A percentile compares a stretch with the other conserved stretches of the same genome.
phyloP scores from a whole-genome alignment of 2,329 filamentous ascomycete species.

The Chaetomium olivaceum region DNA sequence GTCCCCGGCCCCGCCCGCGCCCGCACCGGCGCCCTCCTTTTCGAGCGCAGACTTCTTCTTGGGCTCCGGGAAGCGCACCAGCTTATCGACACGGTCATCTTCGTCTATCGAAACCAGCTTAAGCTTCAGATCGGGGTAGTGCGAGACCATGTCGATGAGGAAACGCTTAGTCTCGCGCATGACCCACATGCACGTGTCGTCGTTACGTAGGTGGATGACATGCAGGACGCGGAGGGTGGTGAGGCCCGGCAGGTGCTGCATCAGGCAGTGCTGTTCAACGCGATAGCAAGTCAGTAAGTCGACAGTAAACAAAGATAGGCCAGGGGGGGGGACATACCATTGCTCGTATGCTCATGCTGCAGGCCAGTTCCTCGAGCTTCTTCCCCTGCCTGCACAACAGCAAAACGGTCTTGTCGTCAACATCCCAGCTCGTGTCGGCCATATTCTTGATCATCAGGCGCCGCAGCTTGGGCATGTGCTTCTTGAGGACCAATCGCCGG shows the following conservation, averaged over 20 bases:
- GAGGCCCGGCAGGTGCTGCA: slow-evolving; percentile 57
- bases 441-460: slow-evolving; percentile 63
- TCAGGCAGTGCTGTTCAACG: slow-evolving; percentile 53
- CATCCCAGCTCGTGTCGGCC: slow-evolving; percentile 55
- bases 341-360: slow-evolving; percentile 54
- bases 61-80: slow-evolving; percentile 44
- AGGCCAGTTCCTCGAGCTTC: slow-evolving; percentile 56
- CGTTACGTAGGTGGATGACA: slow-evolving; percentile 54
- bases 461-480: slow-evolving; percentile 56
- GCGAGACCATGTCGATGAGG: slow-evolving; percentile 58
- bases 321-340: slow-evolving; percentile 48
- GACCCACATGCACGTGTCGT: slow-evolving; percentile 58
- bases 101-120: slow-evolving; percentile 60
- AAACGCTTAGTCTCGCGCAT: slow-evolving; percentile 60
- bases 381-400: slow-evolving; percentile 54
- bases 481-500: slow-evolving; percentile 56
- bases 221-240: slow-evolving; percentile 56
- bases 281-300: not conserved
- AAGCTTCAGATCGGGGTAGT: slow-evolving; percentile 56
- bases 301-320: not conserved
- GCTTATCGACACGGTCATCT: slow-evolving; percentile 49
- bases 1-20: slow-evolving; percentile 33
- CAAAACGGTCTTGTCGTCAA: slow-evolving; percentile 55
- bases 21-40: not conserved
- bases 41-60: slow-evolving; percentile 36